Base-by-base conservation (phyloP, 2,329 filamentous ascomycete species). In the Cercospora sp. region DNA sequence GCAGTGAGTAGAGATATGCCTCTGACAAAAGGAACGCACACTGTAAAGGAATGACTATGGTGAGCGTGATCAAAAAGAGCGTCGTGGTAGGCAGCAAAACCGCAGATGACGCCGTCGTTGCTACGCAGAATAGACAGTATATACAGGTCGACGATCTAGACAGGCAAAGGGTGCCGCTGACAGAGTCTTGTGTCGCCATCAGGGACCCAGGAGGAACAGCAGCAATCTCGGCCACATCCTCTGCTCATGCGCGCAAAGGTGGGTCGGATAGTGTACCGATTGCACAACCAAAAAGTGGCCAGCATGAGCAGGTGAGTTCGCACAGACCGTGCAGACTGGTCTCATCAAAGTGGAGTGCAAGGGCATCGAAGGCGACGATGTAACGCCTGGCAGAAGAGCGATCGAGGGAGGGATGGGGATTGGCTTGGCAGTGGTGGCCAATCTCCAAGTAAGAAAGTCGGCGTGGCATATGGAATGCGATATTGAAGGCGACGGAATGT, bases 31-130 rank as follows among this genome's bases (percentile, higher is more conserved):
- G 75, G 80, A 82, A 79, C 78, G 79, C 81, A 76, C 72, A 78
- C 76, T 78, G 78, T 78, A 59, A 82, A 80, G 77, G 80, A 82
- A 80, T 80, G 80, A 81, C 79, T 80, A 73, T 69, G 72, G 78
- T 78, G 75, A 75, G 65, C 60, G 57, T 51, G 55, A 42, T 23
- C 62, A 31, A 42, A 72, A 69, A 62, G 71, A 72, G 64, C 60
- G 70, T 65, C 64, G 30, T 66, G 68, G 67, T 66, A 67, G 62
- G 63, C 57, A 62, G 63, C 68, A 67, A 63, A 48, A 40, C 53
- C 48, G 57, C 66, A 59, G 65, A 58, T 66, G 36, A 64, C 48
- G 63, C 65, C 62, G 63, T 70, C 59, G 67, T 65, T 68, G 69
- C 68, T 68, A 71, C 63, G 62, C 68, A 78, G 73, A 72, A 74